Base-by-base conservation (phyloP, 345 rosid genomes). In the Euclidium syriacum region DNA sequence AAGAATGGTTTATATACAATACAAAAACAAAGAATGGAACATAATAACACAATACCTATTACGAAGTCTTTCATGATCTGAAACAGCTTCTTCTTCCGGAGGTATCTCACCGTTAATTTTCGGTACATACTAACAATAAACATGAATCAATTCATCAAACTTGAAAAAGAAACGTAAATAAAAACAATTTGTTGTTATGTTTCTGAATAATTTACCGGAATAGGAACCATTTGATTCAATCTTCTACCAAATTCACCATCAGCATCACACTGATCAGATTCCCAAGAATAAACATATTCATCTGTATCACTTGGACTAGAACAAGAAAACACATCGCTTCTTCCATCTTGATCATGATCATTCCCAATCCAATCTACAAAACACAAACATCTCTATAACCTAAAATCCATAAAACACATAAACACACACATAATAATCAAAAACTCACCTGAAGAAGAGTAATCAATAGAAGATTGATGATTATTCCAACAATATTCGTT, bases 61-160 rank as follows among this genome's bases (percentile, higher is more conserved):
- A 10, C 75, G 79, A 77, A 94, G 79, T 73, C 99, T 79, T 71
- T 89, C 96, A 71, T 94, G 96, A 80, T 94, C 99, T 50, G 99
- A 81, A 65, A 88, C 78, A 46, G 85, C 99, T 78, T 89, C 99
- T 74, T 89, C 95, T 51, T 73, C 62, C 4, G 99, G 89, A 43
- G 99, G 99, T 77, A 87, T 94, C 65, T 94, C 95, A 30, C 99
- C 96, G 60, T 94, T 94, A 46, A 81, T 85, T 78, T 87, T 81
- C 0, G 99, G 99, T 69, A 94, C 78, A 72, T 94, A 95, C 99
- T 94, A 77, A 72, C 67, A 19, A 51, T 3, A 64, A 12, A 10
- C 3, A 24, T 49, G 4, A 56, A 32, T 24, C 3, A 2, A 49
- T 1, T 32, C 17, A 9, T 47, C 32, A 71, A 49, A 55, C n/a